These are phyloP conservation scores for Eragrostis curvula DNA, from an alignment of 176 grass and related monocot genomes.

Conservation along the genomic window DNA sequence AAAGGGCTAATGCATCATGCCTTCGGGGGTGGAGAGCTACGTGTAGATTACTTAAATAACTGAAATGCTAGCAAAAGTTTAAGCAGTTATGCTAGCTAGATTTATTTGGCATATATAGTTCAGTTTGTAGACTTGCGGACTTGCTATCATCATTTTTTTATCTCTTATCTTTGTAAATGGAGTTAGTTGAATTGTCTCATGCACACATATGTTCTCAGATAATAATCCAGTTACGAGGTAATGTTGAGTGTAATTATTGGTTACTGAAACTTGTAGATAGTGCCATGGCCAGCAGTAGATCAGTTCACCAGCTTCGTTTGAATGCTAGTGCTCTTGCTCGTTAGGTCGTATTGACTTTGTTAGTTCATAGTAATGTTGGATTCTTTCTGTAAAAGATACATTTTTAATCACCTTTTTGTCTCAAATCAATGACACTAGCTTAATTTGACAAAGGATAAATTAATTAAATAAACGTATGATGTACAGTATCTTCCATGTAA, in stretches of 20 bases:
- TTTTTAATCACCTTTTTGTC: not conserved
- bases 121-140: not conserved
- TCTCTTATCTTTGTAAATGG: not conserved
- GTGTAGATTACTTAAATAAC: not conserved
- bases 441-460: not conserved
- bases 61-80: not conserved
- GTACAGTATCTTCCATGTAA: not conserved
- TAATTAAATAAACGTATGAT: not conserved
- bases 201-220: not conserved
- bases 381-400: constrained; percentile 22
- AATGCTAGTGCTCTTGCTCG: constrained; percentile 13
- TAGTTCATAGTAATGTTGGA: not conserved
- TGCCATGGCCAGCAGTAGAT: not conserved
- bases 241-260: not conserved
- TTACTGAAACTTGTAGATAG: not conserved
- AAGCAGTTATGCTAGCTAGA: not conserved
- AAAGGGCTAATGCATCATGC: not conserved
- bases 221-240: not conserved
- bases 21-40: not conserved
- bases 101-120: not conserved
- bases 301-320: not conserved
- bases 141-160: not conserved
- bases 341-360: constrained; percentile 3
- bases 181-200: not conserved
- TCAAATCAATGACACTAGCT: not conserved